phyloP scores from a whole-genome alignment of 2,329 filamentous ascomycete species.

The Penicillium sumatraense region DNA sequence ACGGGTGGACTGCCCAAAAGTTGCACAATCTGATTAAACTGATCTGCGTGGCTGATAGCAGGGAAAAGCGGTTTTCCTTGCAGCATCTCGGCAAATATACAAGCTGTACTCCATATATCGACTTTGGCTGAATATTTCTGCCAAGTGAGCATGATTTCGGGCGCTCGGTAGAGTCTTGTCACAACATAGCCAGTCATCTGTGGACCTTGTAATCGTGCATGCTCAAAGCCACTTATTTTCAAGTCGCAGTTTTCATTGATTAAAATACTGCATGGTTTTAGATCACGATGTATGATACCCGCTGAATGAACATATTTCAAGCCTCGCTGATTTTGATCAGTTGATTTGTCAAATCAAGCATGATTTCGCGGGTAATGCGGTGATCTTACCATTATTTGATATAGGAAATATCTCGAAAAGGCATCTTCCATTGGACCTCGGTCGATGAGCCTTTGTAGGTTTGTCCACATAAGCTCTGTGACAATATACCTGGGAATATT shows the following conservation, averaged over 20 bases:
- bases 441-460: slow-evolving; percentile 89
- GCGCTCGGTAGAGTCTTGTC: slow-evolving; percentile 95
- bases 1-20: slow-evolving; percentile 92
- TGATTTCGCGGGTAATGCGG: neutral
- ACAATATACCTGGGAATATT: slow-evolving; percentile 78
- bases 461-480: slow-evolving; percentile 93
- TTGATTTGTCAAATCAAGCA: neutral
- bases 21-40: slow-evolving; percentile 98
- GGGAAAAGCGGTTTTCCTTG: slow-evolving; percentile 97
- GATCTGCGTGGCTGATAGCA: slow-evolving; percentile 97
- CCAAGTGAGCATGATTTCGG: slow-evolving; percentile 99
- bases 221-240: slow-evolving; percentile 98
- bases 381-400: slow-evolving; percentile 86
- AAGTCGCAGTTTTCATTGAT: slow-evolving; percentile 99
- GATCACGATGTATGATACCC: slow-evolving; percentile 92
- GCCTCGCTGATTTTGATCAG: slow-evolving; percentile 68
- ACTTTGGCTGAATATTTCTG: slow-evolving; percentile 99
- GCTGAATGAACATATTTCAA: slow-evolving; percentile 99
- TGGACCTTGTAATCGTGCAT: slow-evolving; percentile 94
- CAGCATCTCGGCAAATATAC: slow-evolving; percentile 99
- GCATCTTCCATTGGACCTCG: slow-evolving; percentile 95
- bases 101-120: slow-evolving; percentile 98
- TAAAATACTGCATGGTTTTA: slow-evolving; percentile 97
- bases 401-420: slow-evolving; percentile 99
- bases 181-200: slow-evolving; percentile 99